A percentile compares a stretch with the other conserved stretches of the same genome.
Conservation (phyloP, 2,329 filamentous ascomycete genomes). For the Leptographium wingfieldii region DNA sequence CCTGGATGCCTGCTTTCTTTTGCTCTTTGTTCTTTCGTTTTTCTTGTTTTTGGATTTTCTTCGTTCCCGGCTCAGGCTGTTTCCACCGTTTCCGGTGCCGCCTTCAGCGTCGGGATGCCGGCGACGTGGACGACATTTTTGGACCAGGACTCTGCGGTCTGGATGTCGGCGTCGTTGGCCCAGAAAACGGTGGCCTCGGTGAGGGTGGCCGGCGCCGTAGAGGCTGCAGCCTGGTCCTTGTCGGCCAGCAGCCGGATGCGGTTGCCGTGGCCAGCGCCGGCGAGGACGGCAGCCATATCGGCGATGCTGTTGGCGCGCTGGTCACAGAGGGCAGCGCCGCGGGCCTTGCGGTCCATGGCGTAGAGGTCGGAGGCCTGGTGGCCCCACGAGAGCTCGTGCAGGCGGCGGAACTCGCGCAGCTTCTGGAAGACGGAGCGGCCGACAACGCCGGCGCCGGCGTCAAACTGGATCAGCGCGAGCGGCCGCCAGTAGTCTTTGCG, state of each 20-base stretch:
- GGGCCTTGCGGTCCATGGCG: constrained; percentile 27
- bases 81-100: background rate
- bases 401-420: constrained; percentile 49
- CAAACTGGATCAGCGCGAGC: constrained; percentile 47
- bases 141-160: constrained; percentile 36
- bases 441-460: constrained; percentile 34
- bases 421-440: constrained; percentile 50
- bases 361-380: constrained; percentile 27
- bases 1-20: background rate
- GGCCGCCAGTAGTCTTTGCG: constrained; percentile 57
- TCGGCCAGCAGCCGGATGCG: constrained; percentile 20
- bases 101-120: constrained; percentile 19
- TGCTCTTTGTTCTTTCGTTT: background rate
- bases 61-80: background rate
- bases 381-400: constrained; percentile 51
- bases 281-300: constrained; percentile 48
- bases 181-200: constrained; percentile 35
- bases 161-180: constrained; percentile 33
- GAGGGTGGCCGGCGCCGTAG: constrained; percentile 1
- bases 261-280: constrained; percentile 38
- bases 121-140: constrained; percentile 39
- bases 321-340: constrained; percentile 41
- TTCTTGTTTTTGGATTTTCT: background rate
- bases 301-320: constrained; percentile 51
- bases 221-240: constrained; percentile 1